Conservation (phyloP, 495 filamentous ascomycete species). For the Neurospora tetraspora region DNA sequence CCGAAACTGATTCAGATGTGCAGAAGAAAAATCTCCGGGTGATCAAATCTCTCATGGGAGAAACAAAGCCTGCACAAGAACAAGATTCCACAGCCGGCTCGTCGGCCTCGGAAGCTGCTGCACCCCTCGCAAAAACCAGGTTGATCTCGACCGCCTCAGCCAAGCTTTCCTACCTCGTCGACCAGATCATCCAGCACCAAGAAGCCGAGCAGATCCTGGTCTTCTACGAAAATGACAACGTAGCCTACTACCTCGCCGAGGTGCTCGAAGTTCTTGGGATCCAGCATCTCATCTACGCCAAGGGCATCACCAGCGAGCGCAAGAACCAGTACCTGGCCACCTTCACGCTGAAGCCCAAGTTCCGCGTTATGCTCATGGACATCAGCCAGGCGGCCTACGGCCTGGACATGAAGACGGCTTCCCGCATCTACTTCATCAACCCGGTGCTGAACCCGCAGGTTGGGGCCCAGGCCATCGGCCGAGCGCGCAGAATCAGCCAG, state of each 20-base stretch:
- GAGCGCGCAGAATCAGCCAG: slow-evolving; percentile 83
- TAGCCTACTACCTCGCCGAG: slow-evolving; percentile 74
- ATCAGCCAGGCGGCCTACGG: slow-evolving; percentile 80
- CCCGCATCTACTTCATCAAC: slow-evolving; percentile 83
- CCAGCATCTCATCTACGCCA: slow-evolving; percentile 75
- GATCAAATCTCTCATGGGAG: slow-evolving; percentile 9
- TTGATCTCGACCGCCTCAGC: slow-evolving; percentile 74
- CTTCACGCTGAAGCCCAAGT: slow-evolving; percentile 56
- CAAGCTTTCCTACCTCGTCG: slow-evolving; percentile 79
- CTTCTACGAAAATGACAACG: slow-evolving; percentile 84
- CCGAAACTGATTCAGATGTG: background rate
- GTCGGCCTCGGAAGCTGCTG: slow-evolving; percentile 14
- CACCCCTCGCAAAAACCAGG: slow-evolving; percentile 48
- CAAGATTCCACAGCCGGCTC: background rate
- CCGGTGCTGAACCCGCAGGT: slow-evolving; percentile 79
- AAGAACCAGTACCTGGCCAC: slow-evolving; percentile 62
- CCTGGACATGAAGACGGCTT: slow-evolving; percentile 71
- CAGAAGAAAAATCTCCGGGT: background rate
- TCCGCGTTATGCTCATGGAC: slow-evolving; percentile 77
- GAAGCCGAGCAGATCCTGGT: slow-evolving; percentile 75
- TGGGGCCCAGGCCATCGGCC: slow-evolving; percentile 86
- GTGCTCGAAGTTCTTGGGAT: slow-evolving; percentile 71
- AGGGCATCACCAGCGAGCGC: slow-evolving; percentile 44
- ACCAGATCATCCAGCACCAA: slow-evolving; percentile 56
- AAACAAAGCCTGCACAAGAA: slow-evolving; percentile 2